Conservation (phyloP, 1,284 basidiomycete genomes). For the Megacollybia platyphylla region DNA sequence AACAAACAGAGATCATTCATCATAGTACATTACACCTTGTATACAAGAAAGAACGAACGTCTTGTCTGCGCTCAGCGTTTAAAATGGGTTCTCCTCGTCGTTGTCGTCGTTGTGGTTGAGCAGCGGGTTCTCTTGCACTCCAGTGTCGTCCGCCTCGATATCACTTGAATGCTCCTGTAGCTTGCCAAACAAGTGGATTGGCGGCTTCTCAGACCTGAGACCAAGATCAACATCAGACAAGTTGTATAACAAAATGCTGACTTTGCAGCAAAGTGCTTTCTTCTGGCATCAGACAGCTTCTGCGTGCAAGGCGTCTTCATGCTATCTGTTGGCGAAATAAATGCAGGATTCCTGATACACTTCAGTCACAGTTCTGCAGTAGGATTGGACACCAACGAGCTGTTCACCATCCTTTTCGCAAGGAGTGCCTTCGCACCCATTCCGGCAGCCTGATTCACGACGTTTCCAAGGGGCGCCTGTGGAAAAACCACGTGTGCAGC, state of each 20-base stretch:
- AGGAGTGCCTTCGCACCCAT: constrained; percentile 80
- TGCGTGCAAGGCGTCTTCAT: constrained; percentile 85
- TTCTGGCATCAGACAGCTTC: constrained; percentile 80
- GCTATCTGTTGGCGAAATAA: constrained; percentile 85
- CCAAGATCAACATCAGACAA: constrained; percentile 5
- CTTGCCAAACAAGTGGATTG: constrained; percentile 45
- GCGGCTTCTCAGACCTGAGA: constrained; percentile 37
- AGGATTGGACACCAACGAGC: constrained; percentile 38
- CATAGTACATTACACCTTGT: background rate
- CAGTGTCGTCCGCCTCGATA: constrained; percentile 16
- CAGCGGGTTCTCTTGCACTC: constrained; percentile 13
- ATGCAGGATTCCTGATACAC: constrained; percentile 58
- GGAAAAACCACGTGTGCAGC: constrained; percentile 70
- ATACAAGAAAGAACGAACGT: constrained; percentile 2
- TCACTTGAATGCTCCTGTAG: constrained; percentile 28
- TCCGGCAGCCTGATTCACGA: constrained; percentile 47
- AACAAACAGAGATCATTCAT: constrained; percentile 8
- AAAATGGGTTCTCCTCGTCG: constrained; percentile 56
- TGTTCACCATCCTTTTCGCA: constrained; percentile 80
- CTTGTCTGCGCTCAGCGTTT: constrained; percentile 7
- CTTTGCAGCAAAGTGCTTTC: constrained; percentile 82
- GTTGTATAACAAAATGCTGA: constrained; percentile 24
- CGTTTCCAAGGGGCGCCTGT: constrained; percentile 66
- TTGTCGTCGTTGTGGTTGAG: constrained; percentile 36
- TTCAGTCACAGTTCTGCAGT: background rate